phyloP scores from a whole-genome alignment of 805 yeast species.

The Metschnikowia colocasiae region DNA sequence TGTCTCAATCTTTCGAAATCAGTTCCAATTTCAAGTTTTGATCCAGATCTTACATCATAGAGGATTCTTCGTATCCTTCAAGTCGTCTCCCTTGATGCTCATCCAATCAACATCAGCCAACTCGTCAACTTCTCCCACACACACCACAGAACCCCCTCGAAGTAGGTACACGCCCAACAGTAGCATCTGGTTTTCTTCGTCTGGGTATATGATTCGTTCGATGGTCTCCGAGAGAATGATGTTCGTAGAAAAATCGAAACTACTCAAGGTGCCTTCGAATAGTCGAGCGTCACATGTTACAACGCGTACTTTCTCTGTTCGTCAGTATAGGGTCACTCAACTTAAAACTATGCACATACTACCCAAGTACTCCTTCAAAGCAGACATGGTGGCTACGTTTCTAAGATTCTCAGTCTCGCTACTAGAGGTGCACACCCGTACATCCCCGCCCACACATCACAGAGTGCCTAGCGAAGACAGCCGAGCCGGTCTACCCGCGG shows the following conservation, averaged over 20 bases:
- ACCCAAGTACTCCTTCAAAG: conserved; percentile 28
- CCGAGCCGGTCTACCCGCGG: too few species aligned
- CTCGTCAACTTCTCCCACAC: conserved; percentile 52
- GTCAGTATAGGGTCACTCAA: conserved; percentile 13
- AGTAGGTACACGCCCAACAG: conserved; percentile 48
- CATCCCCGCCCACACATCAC: too few species aligned
- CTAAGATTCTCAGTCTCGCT: background rate
- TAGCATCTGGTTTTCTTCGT: conserved; percentile 40
- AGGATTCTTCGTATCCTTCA: conserved; percentile 41
- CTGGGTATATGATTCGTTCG: conserved; percentile 47
- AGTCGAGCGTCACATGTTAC: conserved; percentile 56
- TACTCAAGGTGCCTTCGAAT: conserved; percentile 44
- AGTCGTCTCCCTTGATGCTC: conserved; percentile 26
- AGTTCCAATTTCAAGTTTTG: too few species aligned
- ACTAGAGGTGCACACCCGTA: background rate
- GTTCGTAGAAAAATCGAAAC: conserved; percentile 65
- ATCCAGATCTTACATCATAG: too few species aligned
- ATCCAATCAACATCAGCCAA: conserved; percentile 43
- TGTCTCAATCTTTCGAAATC: too few species aligned
- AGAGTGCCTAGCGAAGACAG: too few species aligned
- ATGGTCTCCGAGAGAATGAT: conserved; percentile 49
- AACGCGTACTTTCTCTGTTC: conserved; percentile 47
- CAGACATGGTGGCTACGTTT: conserved; percentile 23
- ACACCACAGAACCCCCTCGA: conserved; percentile 57
- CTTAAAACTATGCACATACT: conserved; percentile 26